Evolutionary conservation across 1,139 yeast species (phyloP), one percentile per base, ranked within the genome.

Genomic region (Pichia sp.): DNA sequence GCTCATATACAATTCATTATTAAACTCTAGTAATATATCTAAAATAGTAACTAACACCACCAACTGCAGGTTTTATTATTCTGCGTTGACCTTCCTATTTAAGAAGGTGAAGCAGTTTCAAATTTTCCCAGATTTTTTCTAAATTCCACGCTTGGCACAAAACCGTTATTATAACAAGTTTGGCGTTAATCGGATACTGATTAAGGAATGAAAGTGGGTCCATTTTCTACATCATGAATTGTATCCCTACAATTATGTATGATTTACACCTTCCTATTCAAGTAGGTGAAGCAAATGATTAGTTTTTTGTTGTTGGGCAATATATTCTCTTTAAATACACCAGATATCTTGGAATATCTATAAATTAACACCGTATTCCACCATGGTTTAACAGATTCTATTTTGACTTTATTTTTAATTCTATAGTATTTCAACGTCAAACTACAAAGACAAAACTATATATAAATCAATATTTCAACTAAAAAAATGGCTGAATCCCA

Each of bases 401-500:
- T 4, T n/a, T 30, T 12, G 16, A n/a, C 20, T 7, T 2, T 7
- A 8, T 23, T 11, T 37, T 18, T 24, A 13, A 18, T 24, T 11
- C n/a, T n/a, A 18, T 16, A 25, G 6, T 38, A 20, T 5, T 4
- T 22, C 15, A 15, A 25, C 26, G 40, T 30, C 16, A 18, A 27
- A 24, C 30, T 36, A 42, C 16, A 13, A 40, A 16, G 22, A 15
- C 26, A 37, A n/a, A 7, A 30, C n/a, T n/a, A n/a, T n/a, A n/a
- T n/a, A 3, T 36, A 32, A 32, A 29, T 24, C 18, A 32, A n/a
- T n/a, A n/a, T n/a, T n/a, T 32, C 7, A 32, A 39, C 3, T 15
- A 25, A 11, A 2, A 45, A 24, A 30, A 53, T 53, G 55, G 35
- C 53, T 37, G 56, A 55, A 34, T 69, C 73, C 4, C 57, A 63